Evolutionary conservation across 2,329 filamentous ascomycete genomes (phyloP).

Genomic region (Pseudodiploospora longispora): DNA sequence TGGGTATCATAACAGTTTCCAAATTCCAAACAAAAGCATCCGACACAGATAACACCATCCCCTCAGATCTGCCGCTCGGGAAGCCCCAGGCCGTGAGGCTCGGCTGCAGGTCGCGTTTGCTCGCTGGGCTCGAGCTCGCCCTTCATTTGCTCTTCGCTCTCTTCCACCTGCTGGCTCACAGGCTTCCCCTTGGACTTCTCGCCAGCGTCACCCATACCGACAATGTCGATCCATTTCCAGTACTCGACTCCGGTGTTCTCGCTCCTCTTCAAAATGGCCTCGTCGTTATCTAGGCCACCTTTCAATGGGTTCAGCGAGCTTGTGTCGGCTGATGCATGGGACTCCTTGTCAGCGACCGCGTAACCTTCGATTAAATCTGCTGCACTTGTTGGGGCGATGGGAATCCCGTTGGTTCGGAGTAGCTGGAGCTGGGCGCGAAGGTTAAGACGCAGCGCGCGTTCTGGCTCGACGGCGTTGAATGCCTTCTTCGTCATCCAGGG

Average conservation of each 20-base stretch:
- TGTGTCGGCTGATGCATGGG: constrained; percentile 10
- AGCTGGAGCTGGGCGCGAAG: constrained; percentile 50
- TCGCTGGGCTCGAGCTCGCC: constrained; percentile 27
- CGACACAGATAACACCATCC: background rate
- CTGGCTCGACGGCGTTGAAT: constrained; percentile 49
- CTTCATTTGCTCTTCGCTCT: constrained; percentile 27
- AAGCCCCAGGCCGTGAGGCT: too few relatives aligned
- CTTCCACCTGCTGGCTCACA: constrained; percentile 23
- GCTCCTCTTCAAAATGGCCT: constrained; percentile 41
- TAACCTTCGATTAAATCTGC: constrained; percentile 43
- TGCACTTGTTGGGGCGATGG: constrained; percentile 40
- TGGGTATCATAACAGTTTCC: too few relatives aligned
- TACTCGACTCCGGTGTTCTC: constrained; percentile 31
- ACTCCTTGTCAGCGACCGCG: constrained; percentile 13
- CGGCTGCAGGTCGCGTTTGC: constrained; percentile 6
- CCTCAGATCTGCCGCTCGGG: background rate
- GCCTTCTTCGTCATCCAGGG: constrained; percentile 58
- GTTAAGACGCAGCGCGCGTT: constrained; percentile 51
- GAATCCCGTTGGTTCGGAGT: constrained; percentile 40
- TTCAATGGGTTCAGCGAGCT: too few relatives aligned
- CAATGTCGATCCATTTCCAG: constrained; percentile 47
- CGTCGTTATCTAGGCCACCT: constrained; percentile 39
- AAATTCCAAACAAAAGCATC: too few relatives aligned
- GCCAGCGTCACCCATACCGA: constrained; percentile 35
- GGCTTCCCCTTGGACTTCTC: constrained; percentile 22